Evolutionary conservation across 495 filamentous ascomycete genomes (phyloP).

Genomic region (Immersiella caudata): DNA sequence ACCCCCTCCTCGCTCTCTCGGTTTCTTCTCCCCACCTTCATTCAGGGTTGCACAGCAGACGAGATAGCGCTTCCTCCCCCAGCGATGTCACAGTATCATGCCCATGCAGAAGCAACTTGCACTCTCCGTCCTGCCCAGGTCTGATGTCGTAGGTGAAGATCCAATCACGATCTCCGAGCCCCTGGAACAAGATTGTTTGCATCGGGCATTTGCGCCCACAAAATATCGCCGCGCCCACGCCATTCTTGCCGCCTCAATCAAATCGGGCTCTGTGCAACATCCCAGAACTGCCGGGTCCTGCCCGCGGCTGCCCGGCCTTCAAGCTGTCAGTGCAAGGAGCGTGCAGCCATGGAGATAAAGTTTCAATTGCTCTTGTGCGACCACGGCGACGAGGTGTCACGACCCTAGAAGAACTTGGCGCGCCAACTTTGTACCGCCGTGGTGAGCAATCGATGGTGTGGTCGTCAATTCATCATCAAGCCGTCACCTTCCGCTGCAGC

Average conservation of each 20-base stretch:
- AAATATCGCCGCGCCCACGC: neutral
- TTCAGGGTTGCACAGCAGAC: neutral
- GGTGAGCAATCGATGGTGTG: neutral
- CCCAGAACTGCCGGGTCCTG: neutral
- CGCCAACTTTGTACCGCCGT: neutral
- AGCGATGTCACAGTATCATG: no score
- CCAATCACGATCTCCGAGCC: neutral
- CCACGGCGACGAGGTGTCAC: neutral
- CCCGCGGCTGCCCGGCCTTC: neutral
- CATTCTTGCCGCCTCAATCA: neutral
- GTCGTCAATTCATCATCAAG: neutral
- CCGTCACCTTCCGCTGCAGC: neutral
- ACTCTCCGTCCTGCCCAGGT: neutral
- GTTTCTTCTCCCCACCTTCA: neutral
- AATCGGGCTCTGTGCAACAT: neutral
- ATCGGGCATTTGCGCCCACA: neutral
- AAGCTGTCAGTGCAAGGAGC: neutral
- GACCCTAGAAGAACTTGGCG: neutral
- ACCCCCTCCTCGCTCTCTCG: neutral
- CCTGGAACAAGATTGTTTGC: neutral
- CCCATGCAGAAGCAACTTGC: no score
- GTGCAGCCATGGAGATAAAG: neutral
- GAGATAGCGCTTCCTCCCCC: neutral
- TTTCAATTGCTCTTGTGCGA: neutral
- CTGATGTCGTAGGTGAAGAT: neutral